Base-by-base conservation (phyloP, 2,329 filamentous ascomycete genomes). In the Aspergillus amoenus region DNA sequence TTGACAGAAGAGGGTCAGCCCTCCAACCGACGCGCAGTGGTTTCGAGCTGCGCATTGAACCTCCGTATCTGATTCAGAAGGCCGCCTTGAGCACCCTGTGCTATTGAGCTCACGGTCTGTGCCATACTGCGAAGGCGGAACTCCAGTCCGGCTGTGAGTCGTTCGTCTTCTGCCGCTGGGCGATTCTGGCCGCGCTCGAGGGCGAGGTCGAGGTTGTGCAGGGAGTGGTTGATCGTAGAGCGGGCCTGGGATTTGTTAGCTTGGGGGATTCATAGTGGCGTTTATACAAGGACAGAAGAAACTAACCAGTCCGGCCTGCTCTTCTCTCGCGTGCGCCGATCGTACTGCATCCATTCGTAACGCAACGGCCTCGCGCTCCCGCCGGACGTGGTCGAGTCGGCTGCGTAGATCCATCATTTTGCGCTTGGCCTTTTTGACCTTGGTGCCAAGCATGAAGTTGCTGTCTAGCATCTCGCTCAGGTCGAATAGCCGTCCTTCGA, bases 391-490 rank as follows among this genome's bases (percentile, higher is more conserved):
- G 34, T 83, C 70, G 48, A 82, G 74, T 37, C 79, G 76, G 42
- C 72, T 76, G 27, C 81, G 75, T 51, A 82, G 60, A 34, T 75
- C 71, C 60, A 70, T 70, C 68, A 77, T 79, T 64, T 75, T 77
- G 60, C 70, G 77, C 67, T 74, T 78, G 60, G 74, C 76, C 61
- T 66, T 72, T 56, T 76, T 79, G 45, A 80, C 63, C 55, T 79
- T 77, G 49, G 76, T 71, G 24, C 76, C 74, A 22, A 82, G 73
- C 2, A 74, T 69, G 56, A 76, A 78, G 45, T 81, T 77, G 52
- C 79, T 78, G 57, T 83, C 79, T 3, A 82, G 75, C 21, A 81
- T 76, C 61, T 81, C 79, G 57, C 80, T 82, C 27, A 84, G 68
- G 43, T 80, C 77, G 45, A 83, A 76, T 3, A 84, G 68, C 21